Conservation (phyloP, 768 basidiomycete genomes). For the Mycena maculata region DNA sequence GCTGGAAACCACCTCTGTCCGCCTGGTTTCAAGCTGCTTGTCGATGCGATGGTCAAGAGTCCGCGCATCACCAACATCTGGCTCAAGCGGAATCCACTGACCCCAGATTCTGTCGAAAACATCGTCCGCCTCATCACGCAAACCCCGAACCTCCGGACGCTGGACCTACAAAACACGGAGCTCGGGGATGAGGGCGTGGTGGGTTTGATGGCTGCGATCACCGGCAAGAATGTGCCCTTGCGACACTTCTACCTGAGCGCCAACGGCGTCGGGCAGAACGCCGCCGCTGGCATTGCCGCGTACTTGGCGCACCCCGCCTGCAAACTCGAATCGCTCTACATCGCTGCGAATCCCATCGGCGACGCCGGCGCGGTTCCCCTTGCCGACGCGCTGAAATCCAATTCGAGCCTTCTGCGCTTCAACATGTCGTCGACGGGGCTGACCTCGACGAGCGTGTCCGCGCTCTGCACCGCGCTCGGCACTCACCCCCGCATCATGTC, state of each 20-base stretch:
- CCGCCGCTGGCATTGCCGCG: conserved; percentile 22
- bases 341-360: conserved; percentile 30
- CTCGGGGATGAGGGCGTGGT: conserved; percentile 30
- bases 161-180: conserved; percentile 32
- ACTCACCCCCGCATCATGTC: conserved; percentile 24
- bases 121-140: conserved; percentile 30
- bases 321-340: conserved; percentile 29
- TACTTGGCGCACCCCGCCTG: conserved; percentile 26
- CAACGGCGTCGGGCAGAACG: conserved; percentile 29
- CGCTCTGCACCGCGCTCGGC: conserved; percentile 23
- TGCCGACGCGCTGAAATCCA: conserved; percentile 20
- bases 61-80: conserved; percentile 30
- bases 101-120: conserved; percentile 20
- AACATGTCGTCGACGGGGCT: conserved; percentile 25
- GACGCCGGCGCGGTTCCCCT: conserved; percentile 28
- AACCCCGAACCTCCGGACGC: conserved; percentile 29
- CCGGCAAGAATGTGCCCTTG: conserved; percentile 18
- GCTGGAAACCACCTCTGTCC: conserved; percentile 31
- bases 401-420: conserved; percentile 26
- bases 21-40: conserved; percentile 24
- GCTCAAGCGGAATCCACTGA: conserved; percentile 36
- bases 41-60: conserved; percentile 32
- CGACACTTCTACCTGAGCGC: conserved; percentile 33
- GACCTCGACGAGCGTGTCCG: conserved; percentile 14
- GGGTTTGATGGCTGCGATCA: conserved; percentile 20